phyloP scores from a whole-genome alignment of 129 eudicot species.

The Dittrichia graveolens region DNA sequence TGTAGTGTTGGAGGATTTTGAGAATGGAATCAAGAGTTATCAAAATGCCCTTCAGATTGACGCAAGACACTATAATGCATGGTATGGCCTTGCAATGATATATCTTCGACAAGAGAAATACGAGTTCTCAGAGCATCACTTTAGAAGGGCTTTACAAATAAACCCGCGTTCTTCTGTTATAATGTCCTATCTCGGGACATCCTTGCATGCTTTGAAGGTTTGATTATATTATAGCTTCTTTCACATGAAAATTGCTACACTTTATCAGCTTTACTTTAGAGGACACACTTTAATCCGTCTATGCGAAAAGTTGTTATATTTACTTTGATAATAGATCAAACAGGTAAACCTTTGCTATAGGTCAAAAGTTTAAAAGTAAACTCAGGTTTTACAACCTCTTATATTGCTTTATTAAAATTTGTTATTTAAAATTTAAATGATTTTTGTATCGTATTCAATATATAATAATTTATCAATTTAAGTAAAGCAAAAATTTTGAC shows the following conservation, averaged over 20 bases:
- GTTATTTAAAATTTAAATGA: no score
- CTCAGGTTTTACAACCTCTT: no score
- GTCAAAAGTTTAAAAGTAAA: no score
- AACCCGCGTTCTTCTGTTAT: conserved; percentile 92
- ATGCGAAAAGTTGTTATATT: not conserved
- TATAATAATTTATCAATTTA: not conserved
- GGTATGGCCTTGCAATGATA: conserved; percentile 99
- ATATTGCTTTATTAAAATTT: no score
- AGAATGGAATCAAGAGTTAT: conserved; percentile 85
- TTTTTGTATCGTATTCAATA: not conserved
- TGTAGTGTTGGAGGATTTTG: conserved; percentile 94
- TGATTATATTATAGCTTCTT: conserved; percentile 3
- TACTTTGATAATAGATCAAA: not conserved
- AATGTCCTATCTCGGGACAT: conserved; percentile 95
- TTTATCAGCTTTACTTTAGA: not conserved
- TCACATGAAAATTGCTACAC: not conserved
- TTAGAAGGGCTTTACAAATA: conserved; percentile 76
- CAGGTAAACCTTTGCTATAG: not conserved
- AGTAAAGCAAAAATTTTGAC: not conserved
- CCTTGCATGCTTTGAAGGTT: conserved; percentile 90
- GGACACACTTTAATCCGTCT: no score
- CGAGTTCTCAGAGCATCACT: conserved; percentile 96
- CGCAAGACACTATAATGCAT: conserved; percentile 89
- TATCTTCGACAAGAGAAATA: conserved; percentile 96
- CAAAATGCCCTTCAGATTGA: conserved; percentile 85